Conservation (phyloP, 176 grass and related monocot genomes). For the Phoenix dactylifera region DNA sequence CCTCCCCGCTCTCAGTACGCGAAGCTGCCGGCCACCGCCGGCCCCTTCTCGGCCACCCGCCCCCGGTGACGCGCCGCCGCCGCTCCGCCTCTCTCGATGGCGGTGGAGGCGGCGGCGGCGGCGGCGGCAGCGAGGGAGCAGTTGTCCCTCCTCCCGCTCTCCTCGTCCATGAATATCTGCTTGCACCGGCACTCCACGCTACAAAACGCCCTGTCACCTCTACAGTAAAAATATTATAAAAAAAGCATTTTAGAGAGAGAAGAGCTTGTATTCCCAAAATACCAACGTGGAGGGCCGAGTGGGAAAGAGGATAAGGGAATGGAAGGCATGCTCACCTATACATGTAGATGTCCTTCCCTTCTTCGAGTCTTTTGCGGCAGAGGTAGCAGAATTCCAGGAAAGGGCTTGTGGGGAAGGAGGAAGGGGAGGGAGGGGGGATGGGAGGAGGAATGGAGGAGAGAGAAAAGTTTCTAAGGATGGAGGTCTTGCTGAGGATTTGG, state of each 20-base stretch:
- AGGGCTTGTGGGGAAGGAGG: neutral
- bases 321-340: constrained; percentile 25
- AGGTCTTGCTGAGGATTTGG: constrained; percentile 44
- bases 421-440: neutral
- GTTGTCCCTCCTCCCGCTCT: neutral
- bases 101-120: neutral
- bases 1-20: no score
- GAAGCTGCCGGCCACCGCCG: no score
- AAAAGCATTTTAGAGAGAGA: no score
- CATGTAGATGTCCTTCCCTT: constrained; percentile 56
- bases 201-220: constrained; percentile 52
- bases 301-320: neutral
- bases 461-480: constrained; percentile 10
- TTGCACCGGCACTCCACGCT: constrained; percentile 50
- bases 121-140: neutral
- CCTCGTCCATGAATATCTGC: constrained; percentile 48
- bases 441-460: constrained; percentile 4
- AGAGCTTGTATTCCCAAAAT: neutral
- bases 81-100: neutral
- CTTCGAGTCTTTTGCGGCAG: constrained; percentile 33
- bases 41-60: no score
- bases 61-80: neutral
- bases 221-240: neutral
- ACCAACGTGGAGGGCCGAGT: neutral
- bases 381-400: constrained; percentile 58